Conservation (phyloP, 2,329 filamentous ascomycete genomes). For the Harringtonia aguacate region DNA sequence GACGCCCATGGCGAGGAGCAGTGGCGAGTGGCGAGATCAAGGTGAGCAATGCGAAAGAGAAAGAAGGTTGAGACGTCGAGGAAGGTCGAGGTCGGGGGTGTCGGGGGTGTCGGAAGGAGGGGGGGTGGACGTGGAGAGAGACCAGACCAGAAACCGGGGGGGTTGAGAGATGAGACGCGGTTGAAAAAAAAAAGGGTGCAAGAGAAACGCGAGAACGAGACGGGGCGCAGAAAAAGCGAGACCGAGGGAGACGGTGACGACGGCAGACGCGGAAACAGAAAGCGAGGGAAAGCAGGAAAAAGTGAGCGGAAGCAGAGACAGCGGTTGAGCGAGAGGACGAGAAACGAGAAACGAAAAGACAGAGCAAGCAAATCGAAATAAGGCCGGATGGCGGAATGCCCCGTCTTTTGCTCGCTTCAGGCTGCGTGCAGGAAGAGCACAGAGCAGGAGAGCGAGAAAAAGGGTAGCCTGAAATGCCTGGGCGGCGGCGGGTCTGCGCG, state of each 20-base stretch:
- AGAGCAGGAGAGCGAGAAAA: not conserved
- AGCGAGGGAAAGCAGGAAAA: not conserved
- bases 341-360: not conserved
- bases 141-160: not conserved
- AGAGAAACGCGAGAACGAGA: too few relatives aligned
- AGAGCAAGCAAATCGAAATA: not conserved
- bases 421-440: not conserved
- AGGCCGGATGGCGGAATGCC: not conserved
- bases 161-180: too few relatives aligned
- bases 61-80: too few relatives aligned
- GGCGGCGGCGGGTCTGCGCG: not conserved
- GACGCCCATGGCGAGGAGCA: slow-evolving; percentile 63
- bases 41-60: too few relatives aligned
- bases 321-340: not conserved
- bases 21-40: not conserved
- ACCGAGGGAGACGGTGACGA: not conserved
- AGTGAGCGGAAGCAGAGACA: not conserved
- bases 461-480: not conserved
- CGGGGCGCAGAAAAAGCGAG: too few relatives aligned
- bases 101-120: not conserved
- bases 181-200: too few relatives aligned
- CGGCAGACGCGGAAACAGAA: not conserved
- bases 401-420: not conserved
- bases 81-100: too few relatives aligned
- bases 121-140: not conserved